Base-by-base conservation (phyloP, 371 early-diverging fungal genomes). In the Mortierella sp. region DNA sequence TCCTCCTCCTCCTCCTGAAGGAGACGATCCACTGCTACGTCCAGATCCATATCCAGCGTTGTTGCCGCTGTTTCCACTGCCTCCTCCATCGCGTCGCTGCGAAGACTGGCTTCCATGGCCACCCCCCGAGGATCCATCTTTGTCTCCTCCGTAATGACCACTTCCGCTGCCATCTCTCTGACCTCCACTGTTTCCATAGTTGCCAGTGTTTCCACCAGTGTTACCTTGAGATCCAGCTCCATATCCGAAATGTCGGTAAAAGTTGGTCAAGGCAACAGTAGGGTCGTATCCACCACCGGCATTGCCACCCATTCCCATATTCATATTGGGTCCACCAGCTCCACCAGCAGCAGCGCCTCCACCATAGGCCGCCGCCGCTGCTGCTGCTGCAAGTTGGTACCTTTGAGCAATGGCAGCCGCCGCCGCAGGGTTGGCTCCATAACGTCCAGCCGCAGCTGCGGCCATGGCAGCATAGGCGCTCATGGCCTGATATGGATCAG, bases 391-490 rank as follows among this genome's bases (percentile, higher is more conserved):
- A 70, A 77, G 68, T 15, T 71, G 76, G 25, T 70, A 70, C 5
- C 75, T 44, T 28, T 71, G 76, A 0, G 76, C 75, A 19, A 75
- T 48, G 28, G 82, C 82, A 29, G 84, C 84, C 28, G 81, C 84
- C 4, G 83, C 82, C 44, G 86, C 85, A 21, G 86, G 82, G 28
- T 77, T 81, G 1, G 72, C 81, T 4, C 74, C 82, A 23, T 74
- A 64, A 64, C 86, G 57, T 64, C 82, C 82, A 19, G 76, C 76
- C 7, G 75, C 75, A 21, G 70, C 70, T 7, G 75, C 75, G 5
- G 47, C 60, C 7, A 46, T 46, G 7, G 60, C 81, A 69, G 65
- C 81, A 75, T 70, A 70, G 7, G 71, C 72, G 60, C 57, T 57
- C 64, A 69, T 66, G 23, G 69, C 68, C 9, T 70, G 61, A 28